Evolutionary conservation across 768 basidiomycete species (phyloP).

Genomic region (Leccinum boreale): DNA sequence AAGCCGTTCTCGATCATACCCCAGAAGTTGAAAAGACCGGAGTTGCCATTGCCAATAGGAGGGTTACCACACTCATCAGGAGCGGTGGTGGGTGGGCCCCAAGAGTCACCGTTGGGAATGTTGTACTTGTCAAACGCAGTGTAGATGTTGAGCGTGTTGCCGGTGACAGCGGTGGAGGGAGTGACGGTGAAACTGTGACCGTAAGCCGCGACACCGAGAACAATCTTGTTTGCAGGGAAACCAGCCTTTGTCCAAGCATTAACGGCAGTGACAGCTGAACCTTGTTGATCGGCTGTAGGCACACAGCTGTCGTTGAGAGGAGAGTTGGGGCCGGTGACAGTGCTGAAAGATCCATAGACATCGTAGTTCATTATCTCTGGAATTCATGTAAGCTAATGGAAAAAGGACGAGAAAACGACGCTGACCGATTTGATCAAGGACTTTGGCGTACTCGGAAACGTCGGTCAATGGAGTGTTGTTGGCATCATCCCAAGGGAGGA

Average conservation of each 20-base stretch:
- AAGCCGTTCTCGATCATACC: constrained; percentile 57
- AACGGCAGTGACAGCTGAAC: constrained; percentile 77
- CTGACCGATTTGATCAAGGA: constrained; percentile 68
- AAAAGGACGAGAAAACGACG: constrained; percentile 18
- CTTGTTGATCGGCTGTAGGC: constrained; percentile 50
- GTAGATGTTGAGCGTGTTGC: constrained; percentile 39
- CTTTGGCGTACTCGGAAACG: constrained; percentile 61
- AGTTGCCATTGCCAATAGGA: constrained; percentile 38
- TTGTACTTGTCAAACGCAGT: constrained; percentile 46
- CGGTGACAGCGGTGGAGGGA: constrained; percentile 21
- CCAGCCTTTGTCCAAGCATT: constrained; percentile 73
- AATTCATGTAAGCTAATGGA: constrained; percentile 26
- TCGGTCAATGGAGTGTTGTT: constrained; percentile 55
- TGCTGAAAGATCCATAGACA: constrained; percentile 50
- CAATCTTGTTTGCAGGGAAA: constrained; percentile 67
- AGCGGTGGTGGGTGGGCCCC: constrained; percentile 46
- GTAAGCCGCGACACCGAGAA: constrained; percentile 83
- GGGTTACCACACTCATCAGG: constrained; percentile 58
- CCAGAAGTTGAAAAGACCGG: constrained; percentile 63
- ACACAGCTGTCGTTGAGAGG: constrained; percentile 81
- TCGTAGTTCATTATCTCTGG: constrained; percentile 72
- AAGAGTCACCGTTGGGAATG: constrained; percentile 52
- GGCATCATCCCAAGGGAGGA: constrained; percentile 61
- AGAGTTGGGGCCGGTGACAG: constrained; percentile 73
- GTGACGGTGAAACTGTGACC: constrained; percentile 64